phyloP scores from a whole-genome alignment of 139 green algal genomes.

The Yamagishiella unicocca region DNA sequence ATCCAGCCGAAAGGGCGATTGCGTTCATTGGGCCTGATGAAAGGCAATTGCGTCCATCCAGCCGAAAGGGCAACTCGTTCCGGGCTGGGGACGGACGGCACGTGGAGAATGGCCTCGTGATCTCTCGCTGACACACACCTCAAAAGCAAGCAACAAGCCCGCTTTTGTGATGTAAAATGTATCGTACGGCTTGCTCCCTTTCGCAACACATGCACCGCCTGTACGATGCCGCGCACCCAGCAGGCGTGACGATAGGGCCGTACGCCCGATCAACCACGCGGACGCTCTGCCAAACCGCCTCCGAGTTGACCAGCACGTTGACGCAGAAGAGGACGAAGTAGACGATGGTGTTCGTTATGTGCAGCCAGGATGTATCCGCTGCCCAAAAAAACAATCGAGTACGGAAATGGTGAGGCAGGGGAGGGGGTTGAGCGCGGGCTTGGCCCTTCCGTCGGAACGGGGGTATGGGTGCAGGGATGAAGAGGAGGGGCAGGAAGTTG shows the following conservation, averaged over 20 bases:
- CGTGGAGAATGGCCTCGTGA: not conserved
- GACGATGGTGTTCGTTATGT: conserved; percentile 17
- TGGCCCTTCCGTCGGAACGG: not conserved
- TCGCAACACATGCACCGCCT: not conserved
- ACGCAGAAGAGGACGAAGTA: conserved; percentile 15
- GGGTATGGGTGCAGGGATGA: not conserved
- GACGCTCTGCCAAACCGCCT: conserved; percentile 6
- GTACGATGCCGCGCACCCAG: not conserved
- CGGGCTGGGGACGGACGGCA: not conserved
- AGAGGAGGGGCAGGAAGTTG: not conserved
- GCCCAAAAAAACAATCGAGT: not conserved
- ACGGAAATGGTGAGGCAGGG: not conserved
- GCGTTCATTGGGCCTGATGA: not conserved
- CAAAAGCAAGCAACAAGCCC: not conserved
- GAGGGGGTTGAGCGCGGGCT: not conserved
- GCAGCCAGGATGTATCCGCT: conserved; percentile 4
- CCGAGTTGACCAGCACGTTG: conserved; percentile 31
- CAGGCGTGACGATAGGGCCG: conserved; percentile 15
- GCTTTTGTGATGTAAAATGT: not conserved
- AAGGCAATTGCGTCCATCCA: too few species aligned
- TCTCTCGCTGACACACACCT: not conserved
- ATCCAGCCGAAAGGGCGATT: not conserved
- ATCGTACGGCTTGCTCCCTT: not conserved
- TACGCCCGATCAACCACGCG: not conserved
- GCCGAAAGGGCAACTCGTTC: not conserved